Evolutionary conservation across 805 yeast species (phyloP).

Genomic region (Sporopachydermia quercuum): DNA sequence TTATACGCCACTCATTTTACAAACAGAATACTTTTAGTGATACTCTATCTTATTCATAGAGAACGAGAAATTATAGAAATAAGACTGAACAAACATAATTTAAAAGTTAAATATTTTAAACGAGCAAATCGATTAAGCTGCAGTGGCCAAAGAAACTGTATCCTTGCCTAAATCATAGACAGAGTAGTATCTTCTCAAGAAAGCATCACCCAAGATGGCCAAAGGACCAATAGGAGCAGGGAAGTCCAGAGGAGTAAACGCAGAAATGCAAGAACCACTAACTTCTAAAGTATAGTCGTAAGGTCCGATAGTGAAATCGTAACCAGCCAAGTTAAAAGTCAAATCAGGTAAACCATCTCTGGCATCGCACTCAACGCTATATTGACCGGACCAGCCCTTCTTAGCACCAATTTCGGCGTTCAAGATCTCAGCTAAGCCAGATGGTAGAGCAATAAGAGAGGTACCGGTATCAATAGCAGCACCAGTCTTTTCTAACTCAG

Average conservation of each 20-base stretch:
- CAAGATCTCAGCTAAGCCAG: conserved; percentile 88
- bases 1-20: too few relatives aligned
- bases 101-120: too few relatives aligned
- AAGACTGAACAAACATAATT: too few relatives aligned
- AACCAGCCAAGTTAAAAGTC: conserved; percentile 79
- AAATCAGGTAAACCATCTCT: conserved; percentile 82
- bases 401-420: conserved; percentile 94
- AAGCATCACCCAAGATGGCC: conserved; percentile 94
- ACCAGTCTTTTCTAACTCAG: conserved; percentile 69
- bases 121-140: conserved; percentile 26
- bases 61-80: too few relatives aligned
- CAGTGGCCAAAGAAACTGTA: conserved; percentile 88
- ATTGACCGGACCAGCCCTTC: conserved; percentile 96
- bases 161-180: conserved; percentile 80
- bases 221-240: conserved; percentile 95
- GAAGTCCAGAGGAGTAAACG: conserved; percentile 94
- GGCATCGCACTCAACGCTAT: conserved; percentile 76
- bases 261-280: conserved; percentile 90
- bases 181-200: conserved; percentile 90
- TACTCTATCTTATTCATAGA: too few relatives aligned
- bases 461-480: conserved; percentile 99
- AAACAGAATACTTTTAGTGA: too few relatives aligned
- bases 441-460: conserved; percentile 86
- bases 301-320: conserved; percentile 81
- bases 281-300: conserved; percentile 90